phyloP scores from a whole-genome alignment of 2,329 filamentous ascomycete genomes.

The Eutypella sp. region DNA sequence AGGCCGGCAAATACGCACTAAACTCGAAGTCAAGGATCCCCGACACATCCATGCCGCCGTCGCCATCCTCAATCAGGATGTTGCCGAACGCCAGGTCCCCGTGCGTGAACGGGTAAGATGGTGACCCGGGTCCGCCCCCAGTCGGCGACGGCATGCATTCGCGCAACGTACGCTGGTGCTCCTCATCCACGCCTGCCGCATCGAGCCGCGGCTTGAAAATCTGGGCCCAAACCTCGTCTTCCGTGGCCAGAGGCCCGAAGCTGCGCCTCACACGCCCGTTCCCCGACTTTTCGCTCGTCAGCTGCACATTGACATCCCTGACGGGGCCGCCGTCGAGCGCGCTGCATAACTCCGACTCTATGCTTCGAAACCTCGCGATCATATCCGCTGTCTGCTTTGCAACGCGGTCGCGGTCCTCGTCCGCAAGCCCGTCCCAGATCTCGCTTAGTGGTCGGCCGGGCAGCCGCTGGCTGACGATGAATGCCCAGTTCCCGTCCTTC shows the following conservation, averaged over 20 bases:
- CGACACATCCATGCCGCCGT: background rate
- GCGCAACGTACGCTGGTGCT: background rate
- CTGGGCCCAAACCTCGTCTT: background rate
- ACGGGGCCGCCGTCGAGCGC: background rate
- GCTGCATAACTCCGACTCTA: background rate
- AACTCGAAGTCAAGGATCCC: constrained; percentile 5
- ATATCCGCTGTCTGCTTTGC: background rate
- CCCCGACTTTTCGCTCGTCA: background rate
- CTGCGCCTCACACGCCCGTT: background rate
- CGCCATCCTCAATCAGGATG: constrained; percentile 4
- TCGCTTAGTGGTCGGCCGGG: background rate
- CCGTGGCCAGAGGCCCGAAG: background rate
- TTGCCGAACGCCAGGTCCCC: constrained; percentile 1
- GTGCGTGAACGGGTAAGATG: constrained; percentile 3
- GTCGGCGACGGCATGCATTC: constrained; percentile 1
- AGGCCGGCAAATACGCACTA: constrained; percentile 2
- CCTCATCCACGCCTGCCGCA: background rate
- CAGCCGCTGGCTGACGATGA: background rate
- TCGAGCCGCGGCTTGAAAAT: background rate
- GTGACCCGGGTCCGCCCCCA: background rate
- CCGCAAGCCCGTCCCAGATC: background rate
- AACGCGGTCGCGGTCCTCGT: background rate
- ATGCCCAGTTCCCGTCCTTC: background rate
- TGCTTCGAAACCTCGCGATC: background rate
- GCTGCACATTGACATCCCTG: background rate